These are phyloP conservation scores for Pugionium cornutum DNA, from an alignment of 345 rosid species.

Conservation along the genomic window DNA sequence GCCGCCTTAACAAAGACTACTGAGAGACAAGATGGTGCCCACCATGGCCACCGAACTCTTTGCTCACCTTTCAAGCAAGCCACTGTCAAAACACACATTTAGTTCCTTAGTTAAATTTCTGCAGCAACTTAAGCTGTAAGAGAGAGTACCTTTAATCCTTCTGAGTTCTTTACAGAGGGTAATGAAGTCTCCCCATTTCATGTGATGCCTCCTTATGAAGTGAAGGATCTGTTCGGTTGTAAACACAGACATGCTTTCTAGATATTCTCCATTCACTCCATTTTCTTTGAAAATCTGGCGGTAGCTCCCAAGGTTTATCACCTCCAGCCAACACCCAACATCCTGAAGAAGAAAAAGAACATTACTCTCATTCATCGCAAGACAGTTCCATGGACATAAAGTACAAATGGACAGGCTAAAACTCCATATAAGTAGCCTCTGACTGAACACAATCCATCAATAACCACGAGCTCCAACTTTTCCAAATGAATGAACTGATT, in stretches of 20 bases:
- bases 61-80: slow-evolving; percentile 99
- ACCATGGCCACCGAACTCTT: slow-evolving; percentile 93
- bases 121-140: slow-evolving; percentile 1
- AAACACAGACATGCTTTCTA: slow-evolving; percentile 97
- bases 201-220: slow-evolving; percentile 96
- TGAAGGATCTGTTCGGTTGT: slow-evolving; percentile 97
- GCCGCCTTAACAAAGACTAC: slow-evolving; percentile 78
- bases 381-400: neutral
- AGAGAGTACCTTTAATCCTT: slow-evolving; percentile 76
- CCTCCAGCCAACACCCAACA: slow-evolving; percentile 96
- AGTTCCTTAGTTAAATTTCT: slow-evolving; percentile 7
- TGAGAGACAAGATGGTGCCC: slow-evolving; percentile 96
- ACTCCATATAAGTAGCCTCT: neutral
- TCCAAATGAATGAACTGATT: slow-evolving; percentile 11
- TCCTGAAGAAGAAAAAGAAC: slow-evolving; percentile 48
- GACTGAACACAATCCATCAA: slow-evolving; percentile 5
- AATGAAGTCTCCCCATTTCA: slow-evolving; percentile 99
- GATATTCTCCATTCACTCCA: slow-evolving; percentile 90
- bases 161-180: slow-evolving; percentile 96
- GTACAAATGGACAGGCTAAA: neutral
- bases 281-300: slow-evolving; percentile 87
- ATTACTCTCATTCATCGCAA: slow-evolving; percentile 15
- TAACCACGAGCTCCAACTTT: neutral
- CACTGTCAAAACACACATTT: slow-evolving; percentile 47
- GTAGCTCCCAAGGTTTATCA: slow-evolving; percentile 85